phyloP scores from a whole-genome alignment of 2,329 filamentous ascomycete genomes.

The Emydomyces testavorans region DNA sequence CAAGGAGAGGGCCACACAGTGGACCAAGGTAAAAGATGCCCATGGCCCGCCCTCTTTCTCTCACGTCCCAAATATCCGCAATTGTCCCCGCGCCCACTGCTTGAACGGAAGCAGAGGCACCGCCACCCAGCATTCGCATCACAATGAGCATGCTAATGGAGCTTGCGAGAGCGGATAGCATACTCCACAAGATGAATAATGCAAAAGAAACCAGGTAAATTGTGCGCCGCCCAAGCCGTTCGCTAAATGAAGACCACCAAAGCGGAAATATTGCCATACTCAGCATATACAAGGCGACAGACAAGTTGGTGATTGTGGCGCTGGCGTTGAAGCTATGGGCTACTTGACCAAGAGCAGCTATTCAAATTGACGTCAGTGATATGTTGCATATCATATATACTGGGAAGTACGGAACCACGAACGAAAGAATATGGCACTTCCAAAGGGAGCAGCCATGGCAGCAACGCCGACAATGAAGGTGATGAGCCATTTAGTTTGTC shows the following conservation, averaged over 20 bases:
- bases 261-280: constrained; percentile 73
- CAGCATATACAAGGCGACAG: constrained; percentile 70
- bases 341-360: constrained; percentile 58
- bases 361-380: not conserved
- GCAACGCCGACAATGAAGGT: constrained; percentile 67
- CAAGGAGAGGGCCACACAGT: constrained; percentile 59
- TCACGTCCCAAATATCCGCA: constrained; percentile 65
- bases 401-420: constrained; percentile 27
- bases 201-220: constrained; percentile 67
- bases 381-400: not conserved
- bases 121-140: constrained; percentile 62
- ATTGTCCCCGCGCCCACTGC: constrained; percentile 75
- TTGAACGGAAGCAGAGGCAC: constrained; percentile 68
- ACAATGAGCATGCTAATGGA: constrained; percentile 66
- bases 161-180: constrained; percentile 55
- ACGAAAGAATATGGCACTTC: constrained; percentile 75
- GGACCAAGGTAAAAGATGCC: constrained; percentile 72
- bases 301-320: constrained; percentile 59
- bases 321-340: constrained; percentile 50
- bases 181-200: constrained; percentile 59
- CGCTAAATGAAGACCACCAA: constrained; percentile 78
- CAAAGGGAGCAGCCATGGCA: constrained; percentile 67
- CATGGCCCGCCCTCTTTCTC: constrained; percentile 68
- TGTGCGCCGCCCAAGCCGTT: constrained; percentile 57
- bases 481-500: constrained; percentile 71